Conservation (phyloP, 768 basidiomycete species). For the Auricularia cornea region DNA sequence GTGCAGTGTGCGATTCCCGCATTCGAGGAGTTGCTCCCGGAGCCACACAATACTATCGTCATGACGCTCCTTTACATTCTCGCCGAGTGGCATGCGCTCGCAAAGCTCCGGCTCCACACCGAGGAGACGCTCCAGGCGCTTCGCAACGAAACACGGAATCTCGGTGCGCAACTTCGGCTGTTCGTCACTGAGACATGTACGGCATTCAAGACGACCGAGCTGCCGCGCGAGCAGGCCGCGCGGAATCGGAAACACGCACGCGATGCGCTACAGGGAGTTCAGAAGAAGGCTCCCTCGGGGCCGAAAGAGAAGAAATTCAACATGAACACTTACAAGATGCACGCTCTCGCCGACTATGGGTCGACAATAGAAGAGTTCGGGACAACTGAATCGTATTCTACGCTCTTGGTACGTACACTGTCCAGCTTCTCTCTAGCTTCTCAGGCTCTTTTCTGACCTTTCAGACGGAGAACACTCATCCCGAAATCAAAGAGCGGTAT, state of each 20-base stretch:
- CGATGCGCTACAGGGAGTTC: background rate
- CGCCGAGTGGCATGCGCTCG: slow-evolving; percentile 29
- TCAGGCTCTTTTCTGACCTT: too few species aligned
- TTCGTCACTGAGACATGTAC: slow-evolving; percentile 24
- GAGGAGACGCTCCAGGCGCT: slow-evolving; percentile 21
- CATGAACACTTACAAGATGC: slow-evolving; percentile 27
- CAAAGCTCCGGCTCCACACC: slow-evolving; percentile 34
- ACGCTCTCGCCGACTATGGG: slow-evolving; percentile 28
- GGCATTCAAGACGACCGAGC: slow-evolving; percentile 22
- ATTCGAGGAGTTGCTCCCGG: slow-evolving; percentile 24
- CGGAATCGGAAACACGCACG: slow-evolving; percentile 13
- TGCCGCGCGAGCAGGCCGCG: slow-evolving; percentile 31
- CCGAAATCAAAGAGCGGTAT: background rate
- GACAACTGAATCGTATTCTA: slow-evolving; percentile 29
- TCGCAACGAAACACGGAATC: slow-evolving; percentile 10
- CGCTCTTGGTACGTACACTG: slow-evolving; percentile 8
- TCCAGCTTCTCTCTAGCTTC: too few species aligned
- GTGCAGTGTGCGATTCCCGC: slow-evolving; percentile 28
- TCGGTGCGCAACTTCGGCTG: slow-evolving; percentile 23
- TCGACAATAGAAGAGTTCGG: slow-evolving; percentile 21
- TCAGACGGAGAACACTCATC: background rate
- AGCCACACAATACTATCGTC: slow-evolving; percentile 18
- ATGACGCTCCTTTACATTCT: slow-evolving; percentile 27
- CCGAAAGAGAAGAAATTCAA: slow-evolving; percentile 18
- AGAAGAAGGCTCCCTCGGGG: background rate